Evolutionary conservation across 2,329 filamentous ascomycete species (phyloP), one percentile per base, ranked within the genome.

Genomic region (Beauveria pseudobassiana): DNA sequence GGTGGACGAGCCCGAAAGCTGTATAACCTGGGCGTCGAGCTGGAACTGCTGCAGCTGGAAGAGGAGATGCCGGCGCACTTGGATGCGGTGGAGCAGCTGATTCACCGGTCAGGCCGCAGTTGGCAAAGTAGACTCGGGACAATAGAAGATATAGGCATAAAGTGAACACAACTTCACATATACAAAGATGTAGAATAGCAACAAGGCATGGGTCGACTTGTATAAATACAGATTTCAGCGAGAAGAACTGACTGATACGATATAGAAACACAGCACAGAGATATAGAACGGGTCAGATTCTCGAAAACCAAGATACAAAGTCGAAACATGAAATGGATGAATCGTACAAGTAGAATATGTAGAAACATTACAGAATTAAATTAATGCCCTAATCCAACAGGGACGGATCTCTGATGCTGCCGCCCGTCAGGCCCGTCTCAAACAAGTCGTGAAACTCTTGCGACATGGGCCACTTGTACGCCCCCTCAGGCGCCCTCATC

Each of bases 401-500:
- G 1, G 42, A 34, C 3, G 16, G 6, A 9, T 57, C 54, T 48
- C 16, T 48, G 5, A 34, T 46, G 28, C 43, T 48, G 2, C 56
- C 56, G 3, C 56, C 56, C n/a, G 20, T 28, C 34, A 50, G 22
- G n/a, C 49, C 60, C 10, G 60, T 57, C 60, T 51, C 38, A 18
- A 62, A 57, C 60, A 62, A 24, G 16, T 56, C 24, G 16, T 57
- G 53, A 46, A 62, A 58, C 34, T 62, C 53, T 14, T 62, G 26
- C 52, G 60, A 62, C 60, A 57, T 62, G 12, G 43, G 59, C 52
- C 42, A 30, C 16, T 16, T 6, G 4, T 18, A 49, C 1, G 40
- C 34, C 3, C 38, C 46, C 6, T 57, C 52, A 1, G 60, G 60
- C 50, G 40, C 46, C 45, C 26, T 26, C 43, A 62, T 56, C 38